Percentiles rank a stretch among this genome's conserved stretches.
phyloP scores from a whole-genome alignment of 192 early-diverging fungal species.

The Coemansia sp. region DNA sequence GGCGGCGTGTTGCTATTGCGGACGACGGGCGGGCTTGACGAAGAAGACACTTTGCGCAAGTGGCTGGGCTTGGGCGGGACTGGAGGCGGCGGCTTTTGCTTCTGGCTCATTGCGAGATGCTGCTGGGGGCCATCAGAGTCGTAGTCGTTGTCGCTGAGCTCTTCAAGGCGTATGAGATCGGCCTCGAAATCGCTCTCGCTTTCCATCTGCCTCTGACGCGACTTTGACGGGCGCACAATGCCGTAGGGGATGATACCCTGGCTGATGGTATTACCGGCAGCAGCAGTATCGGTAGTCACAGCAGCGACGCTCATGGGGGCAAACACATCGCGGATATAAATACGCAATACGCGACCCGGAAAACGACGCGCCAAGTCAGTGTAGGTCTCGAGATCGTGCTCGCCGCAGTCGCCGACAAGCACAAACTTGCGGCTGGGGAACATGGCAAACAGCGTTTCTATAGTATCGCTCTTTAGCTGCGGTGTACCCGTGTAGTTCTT shows the following conservation, averaged over 20 bases:
- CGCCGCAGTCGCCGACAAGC: slow-evolving; percentile 89
- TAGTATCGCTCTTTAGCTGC: slow-evolving; percentile 60
- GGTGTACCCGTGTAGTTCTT: slow-evolving; percentile 57
- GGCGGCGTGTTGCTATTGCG: slow-evolving; percentile 14
- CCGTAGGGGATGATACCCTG: slow-evolving; percentile 33
- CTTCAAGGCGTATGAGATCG: slow-evolving; percentile 12
- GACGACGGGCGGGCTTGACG: not conserved
- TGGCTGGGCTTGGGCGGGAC: slow-evolving; percentile 45
- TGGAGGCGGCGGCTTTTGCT: slow-evolving; percentile 18
- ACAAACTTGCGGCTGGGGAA: slow-evolving; percentile 86
- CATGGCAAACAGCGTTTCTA: slow-evolving; percentile 57
- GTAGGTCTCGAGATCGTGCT: slow-evolving; percentile 85
- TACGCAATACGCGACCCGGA: slow-evolving; percentile 74
- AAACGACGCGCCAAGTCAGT: slow-evolving; percentile 62
- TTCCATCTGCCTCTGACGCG: not conserved
- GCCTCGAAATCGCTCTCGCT: slow-evolving; percentile 4
- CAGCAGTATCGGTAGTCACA: slow-evolving; percentile 38
- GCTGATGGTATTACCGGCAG: slow-evolving; percentile 21
- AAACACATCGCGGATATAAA: slow-evolving; percentile 79
- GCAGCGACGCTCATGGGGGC: slow-evolving; percentile 41
- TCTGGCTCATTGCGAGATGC: no score
- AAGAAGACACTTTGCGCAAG: slow-evolving; percentile 7
- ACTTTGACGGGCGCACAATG: slow-evolving; percentile 30
- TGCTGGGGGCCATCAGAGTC: not conserved
- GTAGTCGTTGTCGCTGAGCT: slow-evolving; percentile 2